Base-by-base conservation (phyloP, 2,329 filamentous ascomycete species). In the Pseudonectria buxi region DNA sequence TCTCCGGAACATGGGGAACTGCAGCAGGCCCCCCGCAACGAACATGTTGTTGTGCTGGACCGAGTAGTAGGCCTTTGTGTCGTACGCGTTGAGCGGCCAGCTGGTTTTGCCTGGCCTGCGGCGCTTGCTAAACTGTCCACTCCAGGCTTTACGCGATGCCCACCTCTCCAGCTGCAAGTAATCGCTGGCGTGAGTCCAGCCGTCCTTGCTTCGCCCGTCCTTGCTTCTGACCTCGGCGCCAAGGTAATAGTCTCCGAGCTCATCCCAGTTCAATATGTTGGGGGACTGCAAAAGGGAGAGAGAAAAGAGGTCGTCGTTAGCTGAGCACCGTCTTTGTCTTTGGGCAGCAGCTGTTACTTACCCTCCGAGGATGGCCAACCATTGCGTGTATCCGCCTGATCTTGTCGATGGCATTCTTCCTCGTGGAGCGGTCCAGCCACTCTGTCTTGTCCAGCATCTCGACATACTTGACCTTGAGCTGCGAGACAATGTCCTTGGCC, bases 121-220 rank as follows among this genome's bases (percentile, higher is more conserved):
- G 2, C 28, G 18, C 10, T 25, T 30, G 25, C 16, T 5, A 10
- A 49, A 29, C 12, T 38, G 28, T 3, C 26, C 14, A 3, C 3
- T 11, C 45, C 45, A 50, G 7, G 24, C 14, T 29, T 35, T 40
- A 4, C 15, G 26, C 11, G 32, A 14, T 10, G 34, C 29, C 38
- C 33, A 41, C 10, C 25, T 18, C 28, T 46, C 33, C 16, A 50
- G 32, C 13, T 26, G 26, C 14, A 46, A 32, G 26, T 43, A 45
- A 31, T 48, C 45, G 26, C 46, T 30, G 3, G 26, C 15, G 25
- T 48, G 41, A 7, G 26, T 37, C 45, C 43, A 44, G 5, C 24
- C 10, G 2, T 14, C 12, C 24, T 10, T 10, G 32, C 29, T 4
- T 7, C 12, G 18, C 35, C 24, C 26, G 26, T 27, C n/a, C 15